Base-by-base conservation (phyloP, 352 stramenopile species). In the Globisporangium cylindrosporum region DNA sequence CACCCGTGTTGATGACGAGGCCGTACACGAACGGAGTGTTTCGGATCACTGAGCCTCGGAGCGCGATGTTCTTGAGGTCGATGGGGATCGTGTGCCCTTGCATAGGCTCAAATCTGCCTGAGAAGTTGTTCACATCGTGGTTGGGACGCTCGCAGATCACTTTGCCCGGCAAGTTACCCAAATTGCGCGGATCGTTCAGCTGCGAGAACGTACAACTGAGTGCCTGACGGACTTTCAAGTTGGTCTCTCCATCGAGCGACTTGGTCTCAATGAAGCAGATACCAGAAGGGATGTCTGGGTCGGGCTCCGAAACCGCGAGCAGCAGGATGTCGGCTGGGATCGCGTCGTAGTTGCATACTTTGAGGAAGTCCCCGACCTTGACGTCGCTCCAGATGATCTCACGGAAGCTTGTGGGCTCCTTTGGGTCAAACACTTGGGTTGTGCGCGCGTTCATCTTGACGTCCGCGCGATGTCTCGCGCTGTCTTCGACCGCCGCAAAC, bases 191-290 rank as follows among this genome's bases (percentile, higher is more conserved):
- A 61, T 95, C 86, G 27, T 75, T 84, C 1, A 95, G 76, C 68
- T 95, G 88, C 22, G 86, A 92, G 69, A 92, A 95, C 5, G 87
- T 94, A 54, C 88, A 96, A 55, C 76, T 81, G 10, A 95, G 75
- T 3, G 84, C 88, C 60, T 95, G 86, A 7, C 89, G 86, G 27
- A 96, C 80, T 64, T 96, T 96, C 48, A 95, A 71, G 66, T 96
- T 95, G 38, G 89, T 96, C 68, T 96, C 89, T 14, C 89, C 89
- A 51, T 96, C 88, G 0, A 96, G 75, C 20, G 84, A 93, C 66
- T 95, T 96, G 25, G 89, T 96, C 67, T 96, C 86, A 8, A 95
- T 81, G 63, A 95, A 96, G 68, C 83, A 93, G 66, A 96, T 94
- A 0, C 88, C 88, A 18, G 84, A 80, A 1, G 88, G 86, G 5